Base-by-base conservation (phyloP, 192 early-diverging fungal genomes). In the Backusella tarrabulga region DNA sequence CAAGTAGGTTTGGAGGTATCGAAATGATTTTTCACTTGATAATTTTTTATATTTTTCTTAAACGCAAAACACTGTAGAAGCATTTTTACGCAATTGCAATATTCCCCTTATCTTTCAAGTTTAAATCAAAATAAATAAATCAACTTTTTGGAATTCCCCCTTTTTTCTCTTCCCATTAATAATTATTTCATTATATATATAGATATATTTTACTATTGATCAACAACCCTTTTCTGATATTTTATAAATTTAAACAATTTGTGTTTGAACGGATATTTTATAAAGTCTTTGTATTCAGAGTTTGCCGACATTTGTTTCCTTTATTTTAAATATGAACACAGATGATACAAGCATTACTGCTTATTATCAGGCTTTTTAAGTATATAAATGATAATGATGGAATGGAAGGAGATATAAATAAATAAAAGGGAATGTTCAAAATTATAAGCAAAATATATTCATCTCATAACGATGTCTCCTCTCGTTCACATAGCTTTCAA, bases 71-170 rank as follows among this genome's bases (percentile, higher is more conserved):
- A 40, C 38, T 40, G 38, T 50, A n/a, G 46, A 50, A 50, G 46
- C 46, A 50, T 50, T 50, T 50, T 50, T 44, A 17, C 46, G 6
- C 5, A 50, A 19, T 19, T 50, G 17, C 46, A 50, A 50, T 50
- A 26, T 63, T 63, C 56, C 56, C 56, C 56, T 26, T 63, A 29
- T 29, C 56, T 3, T 63, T 23, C 56, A 63, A 63, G 56, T 63
- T 63, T 14, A 63, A 63, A 63, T 63, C 56, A 29, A 63, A 63
- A 63, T 63, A 63, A 63, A 63, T 63, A 63, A 63, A 63, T 12
- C 56, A 63, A 29, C 23, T 63, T 63, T 4, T 63, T 40, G 29
- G 46, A 50, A 63, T 63, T 29, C 23, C 56, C 23, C 8, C 56
- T 56, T 56, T 56, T 60, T 60, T 8, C 23, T 7, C 11, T 63